These are phyloP conservation scores for Magnolia changhungtana DNA, from an alignment of 164 flowering plant genomes.

Conservation along the genomic window DNA sequence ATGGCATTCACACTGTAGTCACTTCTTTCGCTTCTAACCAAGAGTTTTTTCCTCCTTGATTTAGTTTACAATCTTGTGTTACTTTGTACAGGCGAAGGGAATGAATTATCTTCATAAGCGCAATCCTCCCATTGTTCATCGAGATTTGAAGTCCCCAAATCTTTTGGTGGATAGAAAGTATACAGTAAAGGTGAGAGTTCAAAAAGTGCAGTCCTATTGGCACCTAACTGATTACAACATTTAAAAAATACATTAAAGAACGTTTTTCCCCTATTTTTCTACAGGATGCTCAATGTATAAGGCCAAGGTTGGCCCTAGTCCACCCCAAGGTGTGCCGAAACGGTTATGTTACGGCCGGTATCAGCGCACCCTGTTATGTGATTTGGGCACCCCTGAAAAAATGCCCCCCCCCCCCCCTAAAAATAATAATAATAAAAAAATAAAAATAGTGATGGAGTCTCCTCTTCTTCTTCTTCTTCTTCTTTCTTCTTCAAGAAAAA, in stretches of 20 bases:
- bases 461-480: no score
- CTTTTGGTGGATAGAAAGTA: constrained; percentile 92
- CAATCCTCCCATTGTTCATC: constrained; percentile 96
- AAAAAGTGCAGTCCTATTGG: background rate
- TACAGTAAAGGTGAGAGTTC: constrained; percentile 78
- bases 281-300: background rate
- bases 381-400: no score
- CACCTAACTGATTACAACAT: background rate
- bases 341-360: no score
- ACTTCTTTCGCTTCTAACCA: background rate
- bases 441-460: no score
- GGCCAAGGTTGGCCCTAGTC: no score
- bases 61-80: constrained; percentile 3
- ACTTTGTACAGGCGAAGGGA: constrained; percentile 79
- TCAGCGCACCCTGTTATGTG: no score
- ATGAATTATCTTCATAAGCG: constrained; percentile 98
- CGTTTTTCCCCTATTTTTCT: background rate
- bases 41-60: background rate
- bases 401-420: no score
- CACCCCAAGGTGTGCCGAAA: no score
- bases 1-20: background rate
- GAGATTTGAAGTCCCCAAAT: constrained; percentile 97
- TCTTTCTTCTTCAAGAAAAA: no score
- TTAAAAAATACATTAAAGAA: no score
- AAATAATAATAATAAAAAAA: no score